Evolutionary conservation across 768 basidiomycete genomes (phyloP).

Genomic region (Pluteus cervinus): DNA sequence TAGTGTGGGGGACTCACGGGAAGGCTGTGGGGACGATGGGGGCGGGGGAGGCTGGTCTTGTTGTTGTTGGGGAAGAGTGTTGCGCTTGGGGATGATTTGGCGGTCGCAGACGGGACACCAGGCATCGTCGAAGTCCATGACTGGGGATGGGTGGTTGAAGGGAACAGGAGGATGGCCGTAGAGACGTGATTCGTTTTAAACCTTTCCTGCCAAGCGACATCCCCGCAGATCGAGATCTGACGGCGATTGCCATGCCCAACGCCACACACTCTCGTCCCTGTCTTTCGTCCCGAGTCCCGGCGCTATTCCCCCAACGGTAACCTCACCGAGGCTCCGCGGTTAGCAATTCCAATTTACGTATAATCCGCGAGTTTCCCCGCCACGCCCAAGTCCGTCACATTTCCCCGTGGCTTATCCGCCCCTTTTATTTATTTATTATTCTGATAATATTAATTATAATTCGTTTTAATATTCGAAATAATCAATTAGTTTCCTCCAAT

Average conservation of each 20-base stretch:
- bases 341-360: too few relatives aligned
- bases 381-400: too few relatives aligned
- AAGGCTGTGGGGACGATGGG: slow-evolving; percentile 17
- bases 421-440: too few relatives aligned
- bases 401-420: too few relatives aligned
- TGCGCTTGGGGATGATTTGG: slow-evolving; percentile 77
- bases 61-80: slow-evolving; percentile 45
- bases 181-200: slow-evolving; percentile 22
- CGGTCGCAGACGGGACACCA: slow-evolving; percentile 81
- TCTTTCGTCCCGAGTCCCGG: slow-evolving; percentile 21
- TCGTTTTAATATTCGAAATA: too few relatives aligned
- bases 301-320: slow-evolving; percentile 9
- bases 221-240: slow-evolving; percentile 11
- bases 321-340: slow-evolving; percentile 21
- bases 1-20: slow-evolving; percentile 27
- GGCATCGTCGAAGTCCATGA: slow-evolving; percentile 55
- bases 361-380: too few relatives aligned
- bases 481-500: too few relatives aligned
- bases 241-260: slow-evolving; percentile 6
- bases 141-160: slow-evolving; percentile 11
- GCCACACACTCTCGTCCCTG: slow-evolving; percentile 6
- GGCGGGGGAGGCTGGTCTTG: slow-evolving; percentile 16
- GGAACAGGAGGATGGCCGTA: slow-evolving; percentile 8
- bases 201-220: slow-evolving; percentile 4
- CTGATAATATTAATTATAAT: too few relatives aligned